These are phyloP conservation scores for Hydnomerulius pinastri DNA, from an alignment of 768 basidiomycete genomes.

Conservation along the genomic window DNA sequence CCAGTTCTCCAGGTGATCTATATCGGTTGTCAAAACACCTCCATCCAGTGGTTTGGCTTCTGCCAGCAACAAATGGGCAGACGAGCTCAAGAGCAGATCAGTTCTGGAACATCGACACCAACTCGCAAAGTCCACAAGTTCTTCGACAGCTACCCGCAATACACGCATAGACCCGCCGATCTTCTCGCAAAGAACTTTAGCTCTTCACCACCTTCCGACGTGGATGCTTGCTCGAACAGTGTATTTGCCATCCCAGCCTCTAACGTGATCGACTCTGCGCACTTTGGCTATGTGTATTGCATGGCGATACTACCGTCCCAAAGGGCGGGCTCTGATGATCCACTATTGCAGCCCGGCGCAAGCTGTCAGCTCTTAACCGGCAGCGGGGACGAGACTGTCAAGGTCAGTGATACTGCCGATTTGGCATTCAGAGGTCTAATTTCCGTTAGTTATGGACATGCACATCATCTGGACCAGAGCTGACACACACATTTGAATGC, in stretches of 20 bases:
- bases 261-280: constrained; percentile 85
- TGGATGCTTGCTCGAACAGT: constrained; percentile 21
- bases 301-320: constrained; percentile 54
- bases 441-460: constrained; percentile 66
- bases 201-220: constrained; percentile 34
- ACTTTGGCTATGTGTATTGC: constrained; percentile 93
- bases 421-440: neutral
- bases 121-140: constrained; percentile 76
- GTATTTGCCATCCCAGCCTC: constrained; percentile 56
- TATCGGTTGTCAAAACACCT: constrained; percentile 91
- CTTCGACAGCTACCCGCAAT: constrained; percentile 86
- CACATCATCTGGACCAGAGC: constrained; percentile 42
- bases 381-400: constrained; percentile 89
- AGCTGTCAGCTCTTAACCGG: constrained; percentile 72
- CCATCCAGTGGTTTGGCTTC: constrained; percentile 87
- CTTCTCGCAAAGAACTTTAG: constrained; percentile 60
- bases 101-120: constrained; percentile 38
- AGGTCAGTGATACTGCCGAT: constrained; percentile 46
- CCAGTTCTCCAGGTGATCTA: constrained; percentile 69
- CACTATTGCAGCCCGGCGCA: constrained; percentile 19
- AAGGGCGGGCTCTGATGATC: constrained; percentile 39
- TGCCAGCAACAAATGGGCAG: constrained; percentile 4
- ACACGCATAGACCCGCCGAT: constrained; percentile 68
- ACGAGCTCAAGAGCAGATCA: constrained; percentile 7
- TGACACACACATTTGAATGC: constrained; percentile 70